phyloP scores from a whole-genome alignment of 208 protist genomes.

The Acanthamoeba triangularis region DNA sequence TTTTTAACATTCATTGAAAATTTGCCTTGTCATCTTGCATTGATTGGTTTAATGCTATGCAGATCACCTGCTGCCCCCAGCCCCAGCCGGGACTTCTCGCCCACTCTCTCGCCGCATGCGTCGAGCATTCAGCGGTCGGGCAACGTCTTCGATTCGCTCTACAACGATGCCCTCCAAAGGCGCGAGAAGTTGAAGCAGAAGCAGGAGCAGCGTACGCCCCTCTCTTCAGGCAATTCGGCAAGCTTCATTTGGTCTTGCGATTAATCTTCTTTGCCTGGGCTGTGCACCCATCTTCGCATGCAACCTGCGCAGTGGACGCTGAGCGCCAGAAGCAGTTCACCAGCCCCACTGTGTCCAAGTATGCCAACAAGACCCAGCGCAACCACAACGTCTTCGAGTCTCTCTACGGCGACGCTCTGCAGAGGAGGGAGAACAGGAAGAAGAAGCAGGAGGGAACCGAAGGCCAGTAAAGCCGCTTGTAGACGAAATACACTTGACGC shows the following conservation, averaged over 20 bases:
- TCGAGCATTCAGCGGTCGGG: not conserved
- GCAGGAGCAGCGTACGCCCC: constrained; percentile 5
- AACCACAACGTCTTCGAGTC: constrained; percentile 56
- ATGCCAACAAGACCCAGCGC: constrained; percentile 58
- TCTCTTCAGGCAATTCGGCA: not conserved
- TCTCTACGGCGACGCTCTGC: constrained; percentile 36
- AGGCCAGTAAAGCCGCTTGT: not conserved
- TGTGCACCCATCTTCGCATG: not conserved
- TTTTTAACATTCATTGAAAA: no score
- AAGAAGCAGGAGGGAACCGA: not conserved
- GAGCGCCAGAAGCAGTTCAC: constrained; percentile 15
- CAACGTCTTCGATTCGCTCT: constrained; percentile 66
- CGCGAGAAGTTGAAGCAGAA: constrained; percentile 17
- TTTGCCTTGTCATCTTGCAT: not conserved
- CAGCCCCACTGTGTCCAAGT: constrained; percentile 67
- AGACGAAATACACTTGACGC: no score
- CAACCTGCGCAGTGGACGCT: not conserved
- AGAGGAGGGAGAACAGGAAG: constrained; percentile 44
- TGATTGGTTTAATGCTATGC: no score
- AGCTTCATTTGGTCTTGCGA: not conserved
- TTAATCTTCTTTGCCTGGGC: not conserved
- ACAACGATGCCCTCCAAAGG: constrained; percentile 49
- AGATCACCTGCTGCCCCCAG: not conserved
- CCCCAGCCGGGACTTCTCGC: constrained; percentile 5
- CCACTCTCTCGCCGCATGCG: constrained; percentile 4